Evolutionary conservation across 192 early-diverging fungal genomes (phyloP).

Genomic region (Coemansia biformis): DNA sequence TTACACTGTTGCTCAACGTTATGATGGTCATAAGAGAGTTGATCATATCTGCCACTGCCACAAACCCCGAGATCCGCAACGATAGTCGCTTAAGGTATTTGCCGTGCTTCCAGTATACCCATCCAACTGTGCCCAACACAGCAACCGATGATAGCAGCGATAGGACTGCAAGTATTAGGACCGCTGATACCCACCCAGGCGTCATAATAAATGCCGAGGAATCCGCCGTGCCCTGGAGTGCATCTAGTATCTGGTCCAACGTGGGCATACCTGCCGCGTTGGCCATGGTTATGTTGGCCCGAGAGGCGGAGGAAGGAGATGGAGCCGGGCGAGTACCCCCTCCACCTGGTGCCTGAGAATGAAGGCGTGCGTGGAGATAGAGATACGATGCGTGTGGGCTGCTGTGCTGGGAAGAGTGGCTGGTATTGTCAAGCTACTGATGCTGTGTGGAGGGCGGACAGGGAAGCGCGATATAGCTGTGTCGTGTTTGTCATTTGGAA

Average conservation of each 20-base stretch:
- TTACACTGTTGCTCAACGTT: constrained; percentile 26
- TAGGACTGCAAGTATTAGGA: constrained; percentile 23
- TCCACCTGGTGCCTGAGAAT: no score
- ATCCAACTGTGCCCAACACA: constrained; percentile 7
- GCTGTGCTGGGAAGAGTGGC: no score
- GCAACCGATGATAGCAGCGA: constrained; percentile 21
- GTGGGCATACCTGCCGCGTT: neutral
- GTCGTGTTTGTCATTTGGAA: no score
- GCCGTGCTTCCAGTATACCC: constrained; percentile 11
- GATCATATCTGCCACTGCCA: constrained; percentile 19
- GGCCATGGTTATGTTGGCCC: no score
- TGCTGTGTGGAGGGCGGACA: no score
- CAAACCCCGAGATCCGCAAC: constrained; percentile 28
- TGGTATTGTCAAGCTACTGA: no score
- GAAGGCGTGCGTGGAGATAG: no score
- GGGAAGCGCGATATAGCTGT: no score
- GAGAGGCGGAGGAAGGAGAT: no score
- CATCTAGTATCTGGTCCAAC: neutral
- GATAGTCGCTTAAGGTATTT: constrained; percentile 32
- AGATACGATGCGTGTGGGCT: no score
- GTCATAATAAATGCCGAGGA: constrained; percentile 33
- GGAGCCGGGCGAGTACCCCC: no score
- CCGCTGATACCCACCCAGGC: constrained; percentile 11
- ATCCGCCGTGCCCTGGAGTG: neutral
- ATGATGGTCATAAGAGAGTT: constrained; percentile 18